A percentile compares a stretch with the other conserved stretches of the same genome.
phyloP scores from a whole-genome alignment of 2,329 filamentous ascomycete species.

The Fusarium avenaceum region DNA sequence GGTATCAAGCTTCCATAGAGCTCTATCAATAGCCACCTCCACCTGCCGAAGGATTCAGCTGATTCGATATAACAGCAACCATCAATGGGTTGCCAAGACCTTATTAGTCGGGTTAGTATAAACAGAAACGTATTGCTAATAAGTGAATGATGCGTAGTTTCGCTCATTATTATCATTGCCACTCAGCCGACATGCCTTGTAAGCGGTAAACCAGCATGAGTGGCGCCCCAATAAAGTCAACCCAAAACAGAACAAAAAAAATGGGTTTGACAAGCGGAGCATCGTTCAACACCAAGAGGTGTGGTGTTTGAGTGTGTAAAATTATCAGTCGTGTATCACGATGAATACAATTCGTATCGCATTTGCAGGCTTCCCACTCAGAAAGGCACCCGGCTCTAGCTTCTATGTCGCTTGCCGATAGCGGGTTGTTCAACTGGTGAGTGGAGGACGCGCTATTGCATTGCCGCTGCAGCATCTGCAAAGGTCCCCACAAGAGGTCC shows the following conservation, averaged over 20 bases:
- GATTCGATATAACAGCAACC: constrained; percentile 20
- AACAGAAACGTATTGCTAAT: constrained; percentile 14
- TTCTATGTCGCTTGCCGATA: constrained; percentile 1
- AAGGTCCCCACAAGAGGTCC: constrained; percentile 70
- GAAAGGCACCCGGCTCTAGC: constrained; percentile 2
- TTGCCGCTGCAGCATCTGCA: constrained; percentile 69
- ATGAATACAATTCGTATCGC: constrained; percentile 12
- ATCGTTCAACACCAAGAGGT: constrained; percentile 20
- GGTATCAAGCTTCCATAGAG: constrained; percentile 19
- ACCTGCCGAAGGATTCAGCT: constrained; percentile 7
- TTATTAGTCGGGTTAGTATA: constrained; percentile 35
- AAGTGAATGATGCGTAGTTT: constrained; percentile 20
- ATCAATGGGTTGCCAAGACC: constrained; percentile 1
- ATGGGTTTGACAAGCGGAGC: constrained; percentile 16
- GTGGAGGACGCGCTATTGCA: constrained; percentile 52
- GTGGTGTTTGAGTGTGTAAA: constrained; percentile 11
- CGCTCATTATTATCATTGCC: constrained; percentile 33
- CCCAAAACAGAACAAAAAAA: constrained; percentile 2
- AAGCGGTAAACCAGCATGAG: constrained; percentile 16
- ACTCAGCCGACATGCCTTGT: constrained; percentile 24
- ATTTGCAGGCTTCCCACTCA: constrained; percentile 15
- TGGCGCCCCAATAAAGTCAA: constrained; percentile 11
- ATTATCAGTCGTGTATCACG: constrained; percentile 18
- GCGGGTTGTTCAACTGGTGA: constrained; percentile 3
- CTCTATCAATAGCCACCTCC: constrained; percentile 17